Base-by-base conservation (phyloP, 2,329 filamentous ascomycete species). In the Verticillium alfalfae region DNA sequence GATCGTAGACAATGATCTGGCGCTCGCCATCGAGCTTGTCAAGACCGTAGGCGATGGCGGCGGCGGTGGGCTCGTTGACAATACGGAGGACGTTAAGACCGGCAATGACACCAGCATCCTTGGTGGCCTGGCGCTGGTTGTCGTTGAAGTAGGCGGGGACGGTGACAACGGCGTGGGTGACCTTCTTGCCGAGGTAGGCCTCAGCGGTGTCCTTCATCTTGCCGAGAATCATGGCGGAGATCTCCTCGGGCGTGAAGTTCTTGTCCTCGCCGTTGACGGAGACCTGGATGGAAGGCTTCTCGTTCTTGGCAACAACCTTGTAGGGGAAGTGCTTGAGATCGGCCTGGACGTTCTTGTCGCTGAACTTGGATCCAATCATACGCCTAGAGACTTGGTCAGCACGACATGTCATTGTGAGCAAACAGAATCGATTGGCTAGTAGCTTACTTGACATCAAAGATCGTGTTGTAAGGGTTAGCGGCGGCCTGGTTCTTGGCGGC, bases 251-350 rank as follows among this genome's bases (percentile, higher is more conserved):
- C 64, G 90, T 92, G 81, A 93, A 92, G 67, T 81, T 84, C 82
- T 89, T 92, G 70, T 85, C 77, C 65, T 81, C 70, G 62, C 87
- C 85, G 73, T 80, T 75, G 68, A 91, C 87, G 62, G 90, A 78
- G 70, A 94, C 90, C 75, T 90, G 84, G 74, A 99, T 88, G 68
- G 88, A 81, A 67, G 95, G 95, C 84, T 97, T 97, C 76, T 88
- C 93, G 78, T 90, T 87, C 84, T 95, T 93, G 84, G 90, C 85
- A 73, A 92, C 75, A 65, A 99, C 91, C 82, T 92, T 92, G 90
- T 94, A 99, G 73, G 95, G 94, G 86, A 97, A 97, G 84, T 97
- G 91, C 91, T 99, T 98, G 75, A 95, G 86, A 75, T 99, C 95
- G 75, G 83, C 85, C 82, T 97, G 93, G 68, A 97, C 89, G 67